Conservation (phyloP, 2,329 filamentous ascomycete species). For the Clonostachys rosea region DNA sequence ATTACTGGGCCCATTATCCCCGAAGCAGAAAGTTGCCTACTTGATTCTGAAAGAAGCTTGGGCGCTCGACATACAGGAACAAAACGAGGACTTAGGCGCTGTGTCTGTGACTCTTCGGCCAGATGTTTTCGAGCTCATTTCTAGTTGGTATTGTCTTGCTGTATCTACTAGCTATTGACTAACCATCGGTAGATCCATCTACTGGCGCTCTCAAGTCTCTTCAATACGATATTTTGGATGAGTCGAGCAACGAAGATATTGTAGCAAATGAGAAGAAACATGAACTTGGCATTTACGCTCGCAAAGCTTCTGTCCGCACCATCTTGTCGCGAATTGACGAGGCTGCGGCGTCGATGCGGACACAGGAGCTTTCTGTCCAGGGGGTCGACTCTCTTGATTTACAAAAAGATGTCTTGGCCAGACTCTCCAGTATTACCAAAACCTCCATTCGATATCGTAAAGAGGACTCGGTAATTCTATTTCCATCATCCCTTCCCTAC, state of each 20-base stretch:
- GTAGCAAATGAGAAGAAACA: constrained; percentile 8
- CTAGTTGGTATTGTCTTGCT: constrained; percentile 23
- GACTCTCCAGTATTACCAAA: constrained; percentile 23
- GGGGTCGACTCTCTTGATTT: constrained; percentile 10
- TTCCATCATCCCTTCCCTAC: background rate
- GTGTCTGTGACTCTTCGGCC: constrained; percentile 30
- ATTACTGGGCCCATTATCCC: background rate
- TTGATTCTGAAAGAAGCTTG: constrained; percentile 43
- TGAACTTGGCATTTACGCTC: constrained; percentile 20
- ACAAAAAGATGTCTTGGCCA: constrained; percentile 12
- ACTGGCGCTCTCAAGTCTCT: constrained; percentile 15
- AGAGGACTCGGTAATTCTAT: constrained; percentile 11
- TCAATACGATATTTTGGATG: constrained; percentile 20
- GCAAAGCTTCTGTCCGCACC: constrained; percentile 17
- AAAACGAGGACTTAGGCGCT: constrained; percentile 34
- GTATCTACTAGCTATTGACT: background rate
- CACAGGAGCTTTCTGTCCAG: constrained; percentile 15
- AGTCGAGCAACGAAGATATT: constrained; percentile 21
- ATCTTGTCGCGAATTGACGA: constrained; percentile 29
- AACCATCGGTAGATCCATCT: background rate
- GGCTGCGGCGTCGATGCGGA: constrained; percentile 15
- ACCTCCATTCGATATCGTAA: constrained; percentile 16
- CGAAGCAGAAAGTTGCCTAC: constrained; percentile 34
- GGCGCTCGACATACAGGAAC: constrained; percentile 41
- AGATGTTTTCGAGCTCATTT: constrained; percentile 35